Evolutionary conservation across 2,329 filamentous ascomycete species (phyloP).

Genomic region (Capronia americana): DNA sequence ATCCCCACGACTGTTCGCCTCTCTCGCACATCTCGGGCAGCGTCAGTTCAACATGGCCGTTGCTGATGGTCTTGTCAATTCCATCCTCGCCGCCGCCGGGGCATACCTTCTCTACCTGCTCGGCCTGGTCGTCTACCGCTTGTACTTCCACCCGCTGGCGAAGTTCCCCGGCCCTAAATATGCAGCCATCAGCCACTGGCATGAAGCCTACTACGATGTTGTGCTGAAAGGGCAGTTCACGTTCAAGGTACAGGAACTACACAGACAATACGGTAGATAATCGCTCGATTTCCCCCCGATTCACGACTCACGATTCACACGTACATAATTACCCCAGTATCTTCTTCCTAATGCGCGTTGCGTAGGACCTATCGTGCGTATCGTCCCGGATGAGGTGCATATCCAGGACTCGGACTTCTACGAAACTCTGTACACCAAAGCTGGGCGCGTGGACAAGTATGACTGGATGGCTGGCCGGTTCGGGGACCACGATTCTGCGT

Average conservation of each 20-base stretch:
- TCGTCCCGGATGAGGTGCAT: slow-evolving; percentile 45
- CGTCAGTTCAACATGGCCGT: background rate
- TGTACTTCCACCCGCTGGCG: slow-evolving; percentile 17
- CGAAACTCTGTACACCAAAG: slow-evolving; percentile 44
- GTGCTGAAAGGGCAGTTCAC: slow-evolving; percentile 14
- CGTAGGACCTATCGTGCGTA: slow-evolving; percentile 42
- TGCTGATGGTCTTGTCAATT: background rate
- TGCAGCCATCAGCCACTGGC: slow-evolving; percentile 10
- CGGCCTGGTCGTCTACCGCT: slow-evolving; percentile 7
- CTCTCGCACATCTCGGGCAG: slow-evolving; percentile 1
- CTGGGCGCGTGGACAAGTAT: slow-evolving; percentile 42
- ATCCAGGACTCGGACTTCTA: slow-evolving; percentile 45
- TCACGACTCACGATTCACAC: background rate
- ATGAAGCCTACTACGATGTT: slow-evolving; percentile 14
- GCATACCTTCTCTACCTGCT: slow-evolving; percentile 13
- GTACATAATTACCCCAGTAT: background rate
- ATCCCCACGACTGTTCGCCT: too few species aligned
- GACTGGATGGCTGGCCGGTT: slow-evolving; percentile 24
- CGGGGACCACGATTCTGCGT: slow-evolving; percentile 23
- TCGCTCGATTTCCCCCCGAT: background rate
- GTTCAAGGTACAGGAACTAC: slow-evolving; percentile 14
- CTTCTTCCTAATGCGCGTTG: background rate
- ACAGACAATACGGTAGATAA: slow-evolving; percentile 13
- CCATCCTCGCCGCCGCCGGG: slow-evolving; percentile 7
- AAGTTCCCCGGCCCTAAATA: slow-evolving; percentile 14